phyloP scores from a whole-genome alignment of 2,329 filamentous ascomycete genomes.

The Sordariomycetes sp. region DNA sequence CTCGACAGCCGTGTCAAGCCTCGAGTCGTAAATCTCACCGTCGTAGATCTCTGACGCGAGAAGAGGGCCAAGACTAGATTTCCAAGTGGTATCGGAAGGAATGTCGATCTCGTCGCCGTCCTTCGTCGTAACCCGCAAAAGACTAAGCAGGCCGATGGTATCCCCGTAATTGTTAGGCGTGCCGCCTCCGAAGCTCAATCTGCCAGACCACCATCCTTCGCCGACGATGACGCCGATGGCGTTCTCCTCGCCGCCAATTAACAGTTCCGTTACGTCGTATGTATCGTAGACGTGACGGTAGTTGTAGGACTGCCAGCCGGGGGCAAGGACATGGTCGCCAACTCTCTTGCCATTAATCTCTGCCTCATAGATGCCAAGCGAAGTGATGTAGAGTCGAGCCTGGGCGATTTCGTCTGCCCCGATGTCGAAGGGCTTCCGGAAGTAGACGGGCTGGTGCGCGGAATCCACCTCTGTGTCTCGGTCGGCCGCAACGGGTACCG shows the following conservation, averaged over 20 bases:
- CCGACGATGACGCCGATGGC: slow-evolving; percentile 25
- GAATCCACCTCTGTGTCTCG: neutral
- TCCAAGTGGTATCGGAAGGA: neutral
- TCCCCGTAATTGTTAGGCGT: slow-evolving; percentile 23
- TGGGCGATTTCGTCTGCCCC: slow-evolving; percentile 10
- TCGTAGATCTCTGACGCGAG: slow-evolving; percentile 31
- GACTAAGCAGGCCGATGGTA: slow-evolving; percentile 21
- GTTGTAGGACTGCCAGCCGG: slow-evolving; percentile 38
- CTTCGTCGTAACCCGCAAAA: slow-evolving; percentile 19
- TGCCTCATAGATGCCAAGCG: slow-evolving; percentile 28
- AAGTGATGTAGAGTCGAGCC: slow-evolving; percentile 32
- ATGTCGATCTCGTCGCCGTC: slow-evolving; percentile 11
- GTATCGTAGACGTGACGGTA: slow-evolving; percentile 37
- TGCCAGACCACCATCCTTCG: slow-evolving; percentile 34
- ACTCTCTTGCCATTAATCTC: slow-evolving; percentile 30
- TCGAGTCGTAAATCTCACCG: slow-evolving; percentile 36
- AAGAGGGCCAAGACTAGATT: slow-evolving; percentile 19
- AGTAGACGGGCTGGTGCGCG: slow-evolving; percentile 12
- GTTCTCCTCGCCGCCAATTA: slow-evolving; percentile 18
- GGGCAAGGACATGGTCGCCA: slow-evolving; percentile 27
- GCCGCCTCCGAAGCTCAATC: slow-evolving; percentile 16
- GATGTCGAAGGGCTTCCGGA: slow-evolving; percentile 20
- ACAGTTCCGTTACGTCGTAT: slow-evolving; percentile 30
- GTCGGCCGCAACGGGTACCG: neutral
- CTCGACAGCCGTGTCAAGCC: slow-evolving; percentile 8